Evolutionary conservation across 2,329 filamentous ascomycete genomes (phyloP).

Genomic region (Sclerotinia trifoliorum): DNA sequence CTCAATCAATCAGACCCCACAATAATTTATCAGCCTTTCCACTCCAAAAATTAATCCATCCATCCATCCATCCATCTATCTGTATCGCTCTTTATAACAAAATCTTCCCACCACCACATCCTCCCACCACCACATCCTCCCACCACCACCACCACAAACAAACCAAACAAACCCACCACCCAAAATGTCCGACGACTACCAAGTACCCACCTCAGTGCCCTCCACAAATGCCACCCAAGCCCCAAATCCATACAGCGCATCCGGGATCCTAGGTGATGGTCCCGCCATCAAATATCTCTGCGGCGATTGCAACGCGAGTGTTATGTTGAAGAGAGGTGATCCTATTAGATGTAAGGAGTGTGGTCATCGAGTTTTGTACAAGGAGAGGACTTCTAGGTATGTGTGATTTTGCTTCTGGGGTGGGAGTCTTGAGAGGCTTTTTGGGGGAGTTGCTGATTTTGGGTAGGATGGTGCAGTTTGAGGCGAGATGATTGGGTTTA

Average conservation of each 20-base stretch:
- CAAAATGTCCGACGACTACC: conserved; percentile 20
- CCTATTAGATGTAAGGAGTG: conserved; percentile 88
- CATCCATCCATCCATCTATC: no score
- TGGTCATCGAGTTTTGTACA: conserved; percentile 93
- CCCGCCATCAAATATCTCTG: conserved; percentile 69
- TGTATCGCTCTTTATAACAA: conserved; percentile 9
- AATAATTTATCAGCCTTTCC: conserved; percentile 12
- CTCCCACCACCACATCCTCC: background rate
- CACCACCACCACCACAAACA: background rate
- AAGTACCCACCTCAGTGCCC: conserved; percentile 17
- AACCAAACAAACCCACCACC: background rate
- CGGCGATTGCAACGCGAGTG: conserved; percentile 80
- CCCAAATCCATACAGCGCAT: conserved; percentile 39
- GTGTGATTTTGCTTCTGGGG: conserved; percentile 39
- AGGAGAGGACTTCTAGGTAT: conserved; percentile 94
- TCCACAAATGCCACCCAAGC: conserved; percentile 27
- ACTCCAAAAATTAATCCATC: background rate
- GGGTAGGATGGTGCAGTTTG: conserved; percentile 93
- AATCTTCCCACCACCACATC: conserved; percentile 2
- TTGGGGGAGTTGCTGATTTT: conserved; percentile 24
- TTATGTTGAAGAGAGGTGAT: conserved; percentile 72
- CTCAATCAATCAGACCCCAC: background rate
- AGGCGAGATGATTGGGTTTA: conserved; percentile 66
- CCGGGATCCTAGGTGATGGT: conserved; percentile 43
- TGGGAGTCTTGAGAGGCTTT: no score